phyloP scores from a whole-genome alignment of 1,139 yeast genomes.

The Geotrichum siamense region DNA sequence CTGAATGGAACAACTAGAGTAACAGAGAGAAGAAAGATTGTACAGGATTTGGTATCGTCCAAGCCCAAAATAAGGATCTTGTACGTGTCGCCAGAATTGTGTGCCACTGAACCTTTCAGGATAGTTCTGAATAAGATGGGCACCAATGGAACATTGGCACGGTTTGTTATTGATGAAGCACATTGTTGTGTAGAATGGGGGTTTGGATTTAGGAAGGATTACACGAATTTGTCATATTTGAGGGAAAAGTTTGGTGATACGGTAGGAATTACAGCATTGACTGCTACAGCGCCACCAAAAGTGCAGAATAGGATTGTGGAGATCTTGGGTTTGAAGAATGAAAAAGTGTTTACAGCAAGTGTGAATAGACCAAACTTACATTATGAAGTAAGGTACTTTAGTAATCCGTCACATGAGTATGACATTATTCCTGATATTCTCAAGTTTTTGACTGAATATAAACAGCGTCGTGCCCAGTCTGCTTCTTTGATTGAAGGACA shows the following conservation, averaged over 20 bases:
- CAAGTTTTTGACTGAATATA: conserved; percentile 45
- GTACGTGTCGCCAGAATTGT: conserved; percentile 75
- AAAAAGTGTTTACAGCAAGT: conserved; percentile 23
- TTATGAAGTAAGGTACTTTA: conserved; percentile 54
- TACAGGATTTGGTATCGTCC: conserved; percentile 20
- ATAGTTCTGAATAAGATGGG: conserved; percentile 20
- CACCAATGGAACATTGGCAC: conserved; percentile 21
- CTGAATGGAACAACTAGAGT: conserved; percentile 24
- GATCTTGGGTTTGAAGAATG: conserved; percentile 19
- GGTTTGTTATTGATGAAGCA: conserved; percentile 84
- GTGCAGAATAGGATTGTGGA: conserved; percentile 24
- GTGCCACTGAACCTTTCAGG: conserved; percentile 25
- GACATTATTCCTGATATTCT: conserved; percentile 49
- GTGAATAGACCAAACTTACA: conserved; percentile 74
- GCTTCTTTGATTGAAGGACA: not conserved
- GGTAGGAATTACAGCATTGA: conserved; percentile 80
- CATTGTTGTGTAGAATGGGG: conserved; percentile 95
- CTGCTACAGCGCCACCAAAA: conserved; percentile 61
- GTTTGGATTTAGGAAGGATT: conserved; percentile 82
- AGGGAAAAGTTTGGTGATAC: conserved; percentile 59
- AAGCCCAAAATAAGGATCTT: conserved; percentile 38
- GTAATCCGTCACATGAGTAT: conserved; percentile 35
- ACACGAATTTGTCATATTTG: conserved; percentile 62
- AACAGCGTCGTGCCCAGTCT: conserved; percentile 23
- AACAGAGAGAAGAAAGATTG: conserved; percentile 19